Base-by-base conservation (phyloP, 768 basidiomycete genomes). In the Coprinopsis cinerea region DNA sequence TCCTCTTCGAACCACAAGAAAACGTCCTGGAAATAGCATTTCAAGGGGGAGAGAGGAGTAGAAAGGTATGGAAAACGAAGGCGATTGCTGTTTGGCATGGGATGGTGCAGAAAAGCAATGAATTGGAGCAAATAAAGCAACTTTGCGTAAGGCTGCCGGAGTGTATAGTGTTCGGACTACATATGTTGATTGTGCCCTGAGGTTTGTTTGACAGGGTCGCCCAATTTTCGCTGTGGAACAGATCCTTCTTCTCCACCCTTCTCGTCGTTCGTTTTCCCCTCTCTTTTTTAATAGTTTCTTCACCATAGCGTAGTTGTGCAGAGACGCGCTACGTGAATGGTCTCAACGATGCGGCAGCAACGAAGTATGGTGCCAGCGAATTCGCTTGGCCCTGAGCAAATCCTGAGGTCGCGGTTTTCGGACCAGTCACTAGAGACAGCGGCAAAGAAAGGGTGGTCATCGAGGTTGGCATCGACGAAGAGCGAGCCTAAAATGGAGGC, bases 351-450 rank as follows among this genome's bases (percentile, higher is more conserved):
- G 36, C 62, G 67, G 44, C 62, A 66, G 27, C 64, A 70, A 22
- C 57, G 59, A 32, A 41, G 64, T 28, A 68, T 63, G 45, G 59
- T 63, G 34, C 63, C 64, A 50, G 70, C 71, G 32, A 72, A 67
- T 50, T 67, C 62, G 69, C 64, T 26, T 69, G 63, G 53, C 64
- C 64, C 68, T 52, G 77, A 79, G 52, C 72, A 68, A 54, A 57
- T 70, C 47, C 64, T 77, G 55, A 75, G 72, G 64, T 71, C 72
- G 28, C 70, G 72, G 53, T 71, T 69, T 53, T 75, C 77, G 15
- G 78, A 79, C 55, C 76, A 74, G 58, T 74, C 75, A 7, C 57
- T 76, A 42, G 62, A 60, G 15, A 64, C 30, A 22, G 28, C 42
- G 14, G 32, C 41, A 30, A 28, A 3, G 14, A 37, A 30, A 10